Evolutionary conservation across 148 eudicot species (phyloP).

Genomic region (Chenopodium formosanum): DNA sequence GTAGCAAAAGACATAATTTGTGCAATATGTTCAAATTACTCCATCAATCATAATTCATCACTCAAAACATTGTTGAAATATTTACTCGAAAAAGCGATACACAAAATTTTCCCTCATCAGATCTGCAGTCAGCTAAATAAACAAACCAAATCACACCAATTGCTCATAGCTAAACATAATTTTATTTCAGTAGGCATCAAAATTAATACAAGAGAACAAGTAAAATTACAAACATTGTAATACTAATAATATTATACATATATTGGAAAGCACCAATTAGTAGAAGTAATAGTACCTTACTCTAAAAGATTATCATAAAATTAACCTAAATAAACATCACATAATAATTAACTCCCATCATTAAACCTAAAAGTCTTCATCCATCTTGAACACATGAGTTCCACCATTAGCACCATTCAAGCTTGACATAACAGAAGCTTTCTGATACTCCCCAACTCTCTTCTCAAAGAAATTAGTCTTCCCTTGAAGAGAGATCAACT

Average conservation of each 20-base stretch:
- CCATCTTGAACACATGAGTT: slow-evolving; percentile 58
- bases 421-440: slow-evolving; percentile 67
- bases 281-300: too few relatives aligned
- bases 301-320: background rate
- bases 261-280: background rate
- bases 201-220: background rate
- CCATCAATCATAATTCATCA: too few relatives aligned
- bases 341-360: background rate
- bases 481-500: slow-evolving; percentile 67
- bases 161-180: background rate
- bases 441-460: slow-evolving; percentile 85
- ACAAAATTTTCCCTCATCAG: too few relatives aligned
- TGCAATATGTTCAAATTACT: too few relatives aligned
- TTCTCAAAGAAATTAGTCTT: slow-evolving; percentile 87
- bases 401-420: slow-evolving; percentile 51
- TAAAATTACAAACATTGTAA: background rate
- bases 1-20: too few relatives aligned
- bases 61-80: too few relatives aligned
- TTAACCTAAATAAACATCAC: background rate
- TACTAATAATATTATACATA: background rate
- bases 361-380: slow-evolving; percentile 52
- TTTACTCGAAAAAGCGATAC: too few relatives aligned
- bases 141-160: too few relatives aligned
- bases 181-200: background rate
- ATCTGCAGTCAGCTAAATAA: too few relatives aligned